Evolutionary conservation across 1,284 basidiomycete species (phyloP).

Genomic region (Boletus semigastroideus): DNA sequence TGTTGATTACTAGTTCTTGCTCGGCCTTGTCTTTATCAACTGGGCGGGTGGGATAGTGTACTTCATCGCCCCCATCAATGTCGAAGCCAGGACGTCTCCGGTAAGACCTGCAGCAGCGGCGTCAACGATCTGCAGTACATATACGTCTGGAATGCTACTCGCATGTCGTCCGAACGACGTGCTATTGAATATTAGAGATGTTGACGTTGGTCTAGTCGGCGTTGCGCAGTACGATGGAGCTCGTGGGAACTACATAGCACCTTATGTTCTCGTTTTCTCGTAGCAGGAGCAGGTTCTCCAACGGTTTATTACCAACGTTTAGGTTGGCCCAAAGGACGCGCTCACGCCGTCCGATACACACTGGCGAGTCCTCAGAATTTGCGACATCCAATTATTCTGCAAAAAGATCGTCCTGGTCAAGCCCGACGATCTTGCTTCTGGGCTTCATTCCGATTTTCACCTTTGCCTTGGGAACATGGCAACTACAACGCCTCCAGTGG

Average conservation of each 20-base stretch:
- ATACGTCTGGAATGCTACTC: slow-evolving; percentile 16
- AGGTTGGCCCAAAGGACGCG: slow-evolving; percentile 10
- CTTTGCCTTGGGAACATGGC: slow-evolving; percentile 93
- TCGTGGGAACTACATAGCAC: slow-evolving; percentile 23
- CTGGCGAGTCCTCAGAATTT: slow-evolving; percentile 8
- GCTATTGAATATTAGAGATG: not conserved
- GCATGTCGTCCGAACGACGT: slow-evolving; percentile 23
- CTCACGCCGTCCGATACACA: slow-evolving; percentile 18
- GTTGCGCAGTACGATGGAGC: slow-evolving; percentile 9
- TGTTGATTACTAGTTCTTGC: slow-evolving; percentile 85
- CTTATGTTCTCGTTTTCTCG: slow-evolving; percentile 21
- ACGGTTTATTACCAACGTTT: slow-evolving; percentile 2
- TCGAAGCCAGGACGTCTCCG: slow-evolving; percentile 55
- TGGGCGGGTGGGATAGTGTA: slow-evolving; percentile 91
- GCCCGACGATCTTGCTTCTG: slow-evolving; percentile 75
- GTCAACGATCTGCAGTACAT: slow-evolving; percentile 22
- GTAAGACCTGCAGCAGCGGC: slow-evolving; percentile 21
- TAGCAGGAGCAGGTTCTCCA: slow-evolving; percentile 7
- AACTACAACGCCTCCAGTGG: slow-evolving; percentile 90
- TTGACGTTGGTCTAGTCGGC: not conserved
- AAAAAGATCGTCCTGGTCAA: slow-evolving; percentile 58
- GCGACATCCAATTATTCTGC: slow-evolving; percentile 44
- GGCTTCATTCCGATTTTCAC: slow-evolving; percentile 90
- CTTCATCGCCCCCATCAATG: slow-evolving; percentile 65
- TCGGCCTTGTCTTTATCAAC: slow-evolving; percentile 98